Evolutionary conservation across 352 stramenopile genomes (phyloP).

Genomic region (Phytophthora cajani): DNA sequence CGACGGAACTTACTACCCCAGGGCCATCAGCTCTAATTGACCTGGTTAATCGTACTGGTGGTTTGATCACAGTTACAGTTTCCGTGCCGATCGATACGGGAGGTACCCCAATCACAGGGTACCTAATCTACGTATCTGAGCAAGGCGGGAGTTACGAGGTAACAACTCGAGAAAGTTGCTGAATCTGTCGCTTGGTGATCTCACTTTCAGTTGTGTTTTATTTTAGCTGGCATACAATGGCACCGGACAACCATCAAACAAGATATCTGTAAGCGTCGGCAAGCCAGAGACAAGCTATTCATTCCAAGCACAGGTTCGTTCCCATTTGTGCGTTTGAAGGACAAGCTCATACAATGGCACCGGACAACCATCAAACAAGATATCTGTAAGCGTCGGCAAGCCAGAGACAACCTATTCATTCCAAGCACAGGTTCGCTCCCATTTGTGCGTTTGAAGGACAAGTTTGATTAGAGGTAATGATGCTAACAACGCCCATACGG

Average conservation of each 20-base stretch:
- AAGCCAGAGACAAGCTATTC: constrained; percentile 45
- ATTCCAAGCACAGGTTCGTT: constrained; percentile 47
- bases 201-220: constrained; percentile 4
- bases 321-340: not conserved
- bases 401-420: constrained; percentile 47
- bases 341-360: constrained; percentile 41
- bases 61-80: constrained; percentile 49
- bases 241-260: constrained; percentile 19
- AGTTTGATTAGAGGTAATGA: not conserved
- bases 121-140: constrained; percentile 24
- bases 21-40: constrained; percentile 29
- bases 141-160: constrained; percentile 19
- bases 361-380: constrained; percentile 17
- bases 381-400: constrained; percentile 46
- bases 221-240: constrained; percentile 42
- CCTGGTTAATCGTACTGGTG: constrained; percentile 48
- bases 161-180: not conserved
- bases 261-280: constrained; percentile 45
- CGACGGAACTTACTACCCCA: constrained; percentile 51
- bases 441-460: not conserved
- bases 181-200: not conserved
- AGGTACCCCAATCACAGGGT: constrained; percentile 47
- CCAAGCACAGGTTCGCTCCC: constrained; percentile 40
- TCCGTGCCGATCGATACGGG: constrained; percentile 44
- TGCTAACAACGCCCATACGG: not conserved